Percentiles rank a stretch among this genome's conserved stretches.
phyloP scores from a whole-genome alignment of 2,329 filamentous ascomycete genomes.

The Cladosporium sp. region DNA sequence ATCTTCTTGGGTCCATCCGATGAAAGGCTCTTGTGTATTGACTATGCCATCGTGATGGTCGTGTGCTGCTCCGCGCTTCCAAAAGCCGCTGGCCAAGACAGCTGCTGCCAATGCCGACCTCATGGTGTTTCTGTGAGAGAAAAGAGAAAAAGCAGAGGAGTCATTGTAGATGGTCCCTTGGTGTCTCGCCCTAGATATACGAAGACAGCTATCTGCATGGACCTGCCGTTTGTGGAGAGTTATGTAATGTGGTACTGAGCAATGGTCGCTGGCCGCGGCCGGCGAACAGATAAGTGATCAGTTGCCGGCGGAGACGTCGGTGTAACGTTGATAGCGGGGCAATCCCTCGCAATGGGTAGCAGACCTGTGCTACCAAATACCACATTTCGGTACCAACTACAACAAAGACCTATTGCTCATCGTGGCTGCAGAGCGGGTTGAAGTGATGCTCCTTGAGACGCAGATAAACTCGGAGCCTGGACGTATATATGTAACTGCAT shows the following conservation, averaged over 20 bases:
- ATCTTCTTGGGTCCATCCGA: constrained; percentile 25
- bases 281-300: not conserved
- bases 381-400: too few species aligned
- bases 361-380: too few species aligned
- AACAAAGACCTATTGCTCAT: too few species aligned
- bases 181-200: not conserved
- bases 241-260: constrained; percentile 4
- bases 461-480: too few species aligned
- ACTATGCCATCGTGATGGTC: not conserved
- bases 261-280: not conserved
- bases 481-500: too few species aligned
- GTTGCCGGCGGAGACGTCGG: not conserved
- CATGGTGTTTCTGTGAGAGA: not conserved
- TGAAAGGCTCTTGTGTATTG: constrained; percentile 17
- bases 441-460: too few species aligned
- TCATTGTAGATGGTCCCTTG: not conserved
- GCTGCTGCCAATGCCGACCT: not conserved
- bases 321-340: too few species aligned
- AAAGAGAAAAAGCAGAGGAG: not conserved
- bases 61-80: not conserved
- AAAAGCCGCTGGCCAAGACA: not conserved
- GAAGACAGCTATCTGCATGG: constrained; percentile 2
- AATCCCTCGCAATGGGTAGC: too few species aligned
- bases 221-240: constrained; percentile 5
- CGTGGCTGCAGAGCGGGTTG: too few species aligned